Conservation (phyloP, 768 basidiomycete genomes). For the Pholiota microspora region DNA sequence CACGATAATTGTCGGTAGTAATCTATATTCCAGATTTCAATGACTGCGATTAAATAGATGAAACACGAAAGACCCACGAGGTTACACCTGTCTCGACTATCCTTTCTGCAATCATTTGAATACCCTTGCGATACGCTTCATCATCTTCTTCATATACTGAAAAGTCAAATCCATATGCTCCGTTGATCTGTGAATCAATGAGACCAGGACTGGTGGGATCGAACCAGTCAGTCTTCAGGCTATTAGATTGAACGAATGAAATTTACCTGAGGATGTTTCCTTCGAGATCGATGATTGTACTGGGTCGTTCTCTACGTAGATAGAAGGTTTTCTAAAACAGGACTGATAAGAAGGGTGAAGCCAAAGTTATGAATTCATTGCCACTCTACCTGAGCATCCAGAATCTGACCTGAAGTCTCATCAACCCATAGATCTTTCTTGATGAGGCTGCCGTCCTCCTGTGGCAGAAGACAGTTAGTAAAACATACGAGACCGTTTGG, state of each 20-base stretch:
- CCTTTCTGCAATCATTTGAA: conserved; percentile 68
- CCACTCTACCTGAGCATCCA: conserved; percentile 64
- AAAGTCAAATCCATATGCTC: conserved; percentile 86
- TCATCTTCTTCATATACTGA: conserved; percentile 77
- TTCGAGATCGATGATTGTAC: conserved; percentile 60
- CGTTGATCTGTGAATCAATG: conserved; percentile 89
- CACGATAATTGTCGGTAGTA: conserved; percentile 74
- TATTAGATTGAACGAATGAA: background rate
- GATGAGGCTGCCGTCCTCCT: conserved; percentile 75
- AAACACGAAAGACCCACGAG: conserved; percentile 46
- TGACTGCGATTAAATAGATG: background rate
- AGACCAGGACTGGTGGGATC: conserved; percentile 63
- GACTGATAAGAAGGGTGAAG: background rate
- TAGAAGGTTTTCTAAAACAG: conserved; percentile 64
- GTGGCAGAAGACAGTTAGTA: conserved; percentile 80
- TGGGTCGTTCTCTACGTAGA: conserved; percentile 56
- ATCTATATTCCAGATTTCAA: conserved; percentile 32
- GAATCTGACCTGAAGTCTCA: conserved; percentile 64
- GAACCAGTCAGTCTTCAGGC: background rate
- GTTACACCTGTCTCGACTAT: conserved; percentile 90
- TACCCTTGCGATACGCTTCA: conserved; percentile 60
- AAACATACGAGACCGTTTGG: conserved; percentile 80
- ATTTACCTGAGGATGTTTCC: conserved; percentile 75
- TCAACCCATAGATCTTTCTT: conserved; percentile 84
- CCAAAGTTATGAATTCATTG: background rate